Evolutionary conservation across 2,329 filamentous ascomycete genomes (phyloP).

Genomic region (Aspergillus arachidicola): DNA sequence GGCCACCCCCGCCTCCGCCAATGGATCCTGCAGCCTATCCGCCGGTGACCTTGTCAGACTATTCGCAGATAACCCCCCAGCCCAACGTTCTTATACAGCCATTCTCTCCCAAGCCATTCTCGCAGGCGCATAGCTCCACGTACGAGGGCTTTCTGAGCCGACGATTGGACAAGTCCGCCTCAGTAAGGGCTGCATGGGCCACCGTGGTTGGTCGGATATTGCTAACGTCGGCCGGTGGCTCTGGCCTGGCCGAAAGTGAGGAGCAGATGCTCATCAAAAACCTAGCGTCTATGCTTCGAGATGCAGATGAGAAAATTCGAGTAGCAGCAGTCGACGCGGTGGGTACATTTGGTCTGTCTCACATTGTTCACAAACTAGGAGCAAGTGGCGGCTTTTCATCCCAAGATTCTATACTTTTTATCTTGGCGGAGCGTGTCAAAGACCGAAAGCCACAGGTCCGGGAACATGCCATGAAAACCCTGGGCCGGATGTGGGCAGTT

Average conservation of each 20-base stretch:
- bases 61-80: conserved; percentile 53
- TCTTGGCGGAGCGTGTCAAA: conserved; percentile 82
- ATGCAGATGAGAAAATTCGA: conserved; percentile 88
- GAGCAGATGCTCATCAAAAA: conserved; percentile 73
- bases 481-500: conserved; percentile 91
- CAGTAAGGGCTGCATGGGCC: conserved; percentile 84
- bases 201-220: conserved; percentile 82
- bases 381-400: conserved; percentile 73
- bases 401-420: conserved; percentile 75
- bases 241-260: conserved; percentile 81
- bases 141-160: conserved; percentile 85
- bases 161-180: conserved; percentile 80
- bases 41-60: conserved; percentile 52
- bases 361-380: conserved; percentile 81
- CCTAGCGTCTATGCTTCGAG: conserved; percentile 78
- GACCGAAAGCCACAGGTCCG: conserved; percentile 82
- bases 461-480: conserved; percentile 79
- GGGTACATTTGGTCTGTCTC: conserved; percentile 75
- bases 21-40: conserved; percentile 86
- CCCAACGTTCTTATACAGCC: conserved; percentile 75
- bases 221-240: conserved; percentile 86
- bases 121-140: conserved; percentile 74
- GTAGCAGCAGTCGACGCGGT: conserved; percentile 86
- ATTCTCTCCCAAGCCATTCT: conserved; percentile 85
- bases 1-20: conserved; percentile 70